Evolutionary conservation across 441 rosid species (phyloP).

Genomic region (Jatropha multifida): DNA sequence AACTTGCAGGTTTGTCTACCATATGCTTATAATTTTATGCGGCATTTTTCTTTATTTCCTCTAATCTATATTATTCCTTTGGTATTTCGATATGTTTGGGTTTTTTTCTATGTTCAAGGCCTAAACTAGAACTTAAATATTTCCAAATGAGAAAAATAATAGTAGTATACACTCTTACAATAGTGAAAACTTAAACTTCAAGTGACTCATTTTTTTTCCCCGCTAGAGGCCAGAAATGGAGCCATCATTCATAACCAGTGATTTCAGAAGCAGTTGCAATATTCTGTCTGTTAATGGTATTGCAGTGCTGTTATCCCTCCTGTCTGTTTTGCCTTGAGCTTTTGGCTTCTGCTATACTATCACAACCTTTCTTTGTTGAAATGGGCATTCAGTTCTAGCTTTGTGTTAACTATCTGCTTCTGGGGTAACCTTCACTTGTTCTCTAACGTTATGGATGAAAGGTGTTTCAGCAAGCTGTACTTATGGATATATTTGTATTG

Average conservation of each 20-base stretch:
- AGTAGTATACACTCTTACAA: not conserved
- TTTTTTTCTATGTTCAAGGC: not conserved
- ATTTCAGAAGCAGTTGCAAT: not conserved
- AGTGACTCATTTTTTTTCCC: not conserved
- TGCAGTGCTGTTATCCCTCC: not conserved
- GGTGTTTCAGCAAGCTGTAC: not conserved
- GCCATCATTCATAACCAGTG: not conserved
- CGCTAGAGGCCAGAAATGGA: not conserved
- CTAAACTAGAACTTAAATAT: conserved; percentile 8
- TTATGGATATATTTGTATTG: not conserved
- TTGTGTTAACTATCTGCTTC: not conserved
- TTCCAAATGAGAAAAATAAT: not conserved
- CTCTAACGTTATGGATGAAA: not conserved
- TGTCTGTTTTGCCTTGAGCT: conserved; percentile 11
- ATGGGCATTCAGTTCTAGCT: not conserved
- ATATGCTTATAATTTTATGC: conserved; percentile 1
- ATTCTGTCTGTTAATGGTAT: not conserved
- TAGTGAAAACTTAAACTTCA: not conserved
- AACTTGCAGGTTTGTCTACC: conserved; percentile 55
- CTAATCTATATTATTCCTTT: not conserved
- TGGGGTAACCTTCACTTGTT: not conserved
- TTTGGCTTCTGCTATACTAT: not conserved
- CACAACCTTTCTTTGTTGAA: not conserved
- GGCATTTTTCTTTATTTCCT: not conserved
- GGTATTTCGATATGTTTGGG: conserved; percentile 5